A percentile compares a stretch with the other conserved stretches of the same genome.
phyloP scores from a whole-genome alignment of 1,284 basidiomycete genomes.

The Cutaneotrichosporon cavernicola region DNA sequence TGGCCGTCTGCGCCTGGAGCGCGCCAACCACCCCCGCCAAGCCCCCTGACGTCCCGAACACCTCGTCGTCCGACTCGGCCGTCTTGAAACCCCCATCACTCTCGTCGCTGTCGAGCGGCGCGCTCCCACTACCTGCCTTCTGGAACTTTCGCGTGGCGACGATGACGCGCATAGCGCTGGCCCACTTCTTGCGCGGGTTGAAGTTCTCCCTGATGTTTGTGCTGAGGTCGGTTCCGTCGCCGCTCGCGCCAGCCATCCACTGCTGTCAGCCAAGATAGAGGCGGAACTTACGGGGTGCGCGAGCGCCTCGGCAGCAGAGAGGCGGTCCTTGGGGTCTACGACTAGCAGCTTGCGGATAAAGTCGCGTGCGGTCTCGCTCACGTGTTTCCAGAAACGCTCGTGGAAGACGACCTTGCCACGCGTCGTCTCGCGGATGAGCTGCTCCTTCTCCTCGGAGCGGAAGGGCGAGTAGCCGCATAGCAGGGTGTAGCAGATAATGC shows the following conservation, averaged over 20 bases:
- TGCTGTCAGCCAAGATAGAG: conserved; percentile 17
- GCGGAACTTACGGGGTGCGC: conserved; percentile 57
- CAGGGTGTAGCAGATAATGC: conserved; percentile 89
- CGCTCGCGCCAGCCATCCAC: conserved; percentile 34
- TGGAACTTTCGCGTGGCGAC: conserved; percentile 16
- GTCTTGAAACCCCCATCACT: conserved; percentile 10
- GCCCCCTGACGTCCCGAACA: neutral
- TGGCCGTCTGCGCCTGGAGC: neutral
- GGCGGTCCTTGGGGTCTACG: conserved; percentile 69
- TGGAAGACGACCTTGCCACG: conserved; percentile 84
- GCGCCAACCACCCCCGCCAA: neutral
- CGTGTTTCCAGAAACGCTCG: conserved; percentile 89
- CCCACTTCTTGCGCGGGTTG: conserved; percentile 42
- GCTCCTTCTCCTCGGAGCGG: conserved; percentile 73
- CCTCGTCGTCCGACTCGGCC: conserved; percentile 6
- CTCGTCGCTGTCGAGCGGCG: conserved; percentile 7
- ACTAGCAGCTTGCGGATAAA: conserved; percentile 76
- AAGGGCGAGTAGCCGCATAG: conserved; percentile 93
- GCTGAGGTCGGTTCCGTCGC: conserved; percentile 68
- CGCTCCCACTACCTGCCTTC: neutral
- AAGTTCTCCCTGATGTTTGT: conserved; percentile 68
- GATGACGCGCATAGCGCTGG: conserved; percentile 34
- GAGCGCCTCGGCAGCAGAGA: conserved; percentile 73
- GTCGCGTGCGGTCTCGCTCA: conserved; percentile 53
- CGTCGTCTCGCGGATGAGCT: conserved; percentile 77